Evolutionary conservation across 345 rosid species (phyloP).

Genomic region (Sapria himalayana): DNA sequence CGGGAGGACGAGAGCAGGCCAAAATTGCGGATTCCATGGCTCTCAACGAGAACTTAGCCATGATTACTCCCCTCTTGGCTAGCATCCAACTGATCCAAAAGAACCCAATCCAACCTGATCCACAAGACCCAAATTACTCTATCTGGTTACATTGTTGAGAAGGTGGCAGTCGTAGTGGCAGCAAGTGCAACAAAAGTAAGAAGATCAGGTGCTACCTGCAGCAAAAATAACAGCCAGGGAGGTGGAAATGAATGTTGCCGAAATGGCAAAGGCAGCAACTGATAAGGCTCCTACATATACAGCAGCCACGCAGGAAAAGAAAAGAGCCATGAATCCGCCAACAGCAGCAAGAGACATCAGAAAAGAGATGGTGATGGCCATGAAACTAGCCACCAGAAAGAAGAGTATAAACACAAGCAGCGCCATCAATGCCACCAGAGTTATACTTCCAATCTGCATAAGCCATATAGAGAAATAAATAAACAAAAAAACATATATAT

Average conservation of each 20-base stretch:
- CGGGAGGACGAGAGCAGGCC: slow-evolving; percentile 20
- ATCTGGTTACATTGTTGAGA: too few species aligned
- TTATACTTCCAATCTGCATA: slow-evolving; percentile 55
- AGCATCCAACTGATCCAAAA: slow-evolving; percentile 54
- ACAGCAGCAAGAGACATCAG: slow-evolving; percentile 68
- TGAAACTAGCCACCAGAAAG: slow-evolving; percentile 57
- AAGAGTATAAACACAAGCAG: slow-evolving; percentile 51
- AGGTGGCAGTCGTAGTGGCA: background rate
- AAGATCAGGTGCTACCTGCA: slow-evolving; percentile 29
- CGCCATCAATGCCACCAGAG: slow-evolving; percentile 52
- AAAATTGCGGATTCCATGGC: slow-evolving; percentile 43
- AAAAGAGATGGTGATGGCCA: slow-evolving; percentile 53
- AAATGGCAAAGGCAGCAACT: slow-evolving; percentile 47
- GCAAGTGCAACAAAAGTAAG: background rate
- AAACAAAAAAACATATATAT: too few species aligned
- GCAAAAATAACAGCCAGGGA: slow-evolving; percentile 30
- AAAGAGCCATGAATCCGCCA: slow-evolving; percentile 73
- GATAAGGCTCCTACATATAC: slow-evolving; percentile 62
- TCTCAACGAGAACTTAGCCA: slow-evolving; percentile 39
- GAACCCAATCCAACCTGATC: slow-evolving; percentile 80
- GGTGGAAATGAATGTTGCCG: slow-evolving; percentile 41
- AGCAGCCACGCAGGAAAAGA: slow-evolving; percentile 42
- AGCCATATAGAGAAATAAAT: too few species aligned
- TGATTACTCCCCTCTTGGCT: slow-evolving; percentile 28
- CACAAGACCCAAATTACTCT: background rate